phyloP scores from a whole-genome alignment of 805 yeast genomes.

The Monosporozyma unispora region DNA sequence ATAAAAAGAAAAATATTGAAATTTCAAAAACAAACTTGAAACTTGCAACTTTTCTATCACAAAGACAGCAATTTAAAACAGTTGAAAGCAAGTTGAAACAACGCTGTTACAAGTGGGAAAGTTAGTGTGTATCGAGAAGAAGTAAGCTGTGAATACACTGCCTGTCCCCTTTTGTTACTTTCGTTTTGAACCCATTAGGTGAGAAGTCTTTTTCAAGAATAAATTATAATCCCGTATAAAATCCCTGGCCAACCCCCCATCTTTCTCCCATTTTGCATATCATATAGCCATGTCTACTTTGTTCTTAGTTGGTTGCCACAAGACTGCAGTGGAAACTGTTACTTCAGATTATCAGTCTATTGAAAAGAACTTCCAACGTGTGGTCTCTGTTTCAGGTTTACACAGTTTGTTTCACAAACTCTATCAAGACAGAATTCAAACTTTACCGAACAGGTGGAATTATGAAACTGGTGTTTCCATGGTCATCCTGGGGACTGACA shows the following conservation, averaged over 20 bases:
- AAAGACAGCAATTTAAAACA: not conserved
- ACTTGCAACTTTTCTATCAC: not conserved
- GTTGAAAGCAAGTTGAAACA: not conserved
- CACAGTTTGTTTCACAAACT: conserved; percentile 11
- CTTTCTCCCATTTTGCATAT: not conserved
- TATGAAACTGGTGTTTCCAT: conserved; percentile 23
- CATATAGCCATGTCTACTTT: conserved; percentile 12
- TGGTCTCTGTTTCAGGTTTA: conserved; percentile 5
- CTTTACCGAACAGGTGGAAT: conserved; percentile 11
- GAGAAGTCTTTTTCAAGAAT: too few species aligned
- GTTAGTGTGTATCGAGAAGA: not conserved
- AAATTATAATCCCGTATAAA: too few species aligned
- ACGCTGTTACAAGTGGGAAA: not conserved
- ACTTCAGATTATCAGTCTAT: conserved; percentile 7
- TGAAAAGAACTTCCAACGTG: not conserved
- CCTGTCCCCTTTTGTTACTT: not conserved
- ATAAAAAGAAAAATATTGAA: not conserved
- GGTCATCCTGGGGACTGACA: conserved; percentile 10
- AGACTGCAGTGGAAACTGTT: conserved; percentile 2
- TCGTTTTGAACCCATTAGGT: not conserved
- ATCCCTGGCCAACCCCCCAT: not conserved
- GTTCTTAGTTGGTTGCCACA: conserved; percentile 5
- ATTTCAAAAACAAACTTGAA: not conserved
- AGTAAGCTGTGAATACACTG: not conserved
- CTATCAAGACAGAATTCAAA: conserved; percentile 16